Conservation (phyloP, 768 basidiomycete genomes). For the Vararia minispora region DNA sequence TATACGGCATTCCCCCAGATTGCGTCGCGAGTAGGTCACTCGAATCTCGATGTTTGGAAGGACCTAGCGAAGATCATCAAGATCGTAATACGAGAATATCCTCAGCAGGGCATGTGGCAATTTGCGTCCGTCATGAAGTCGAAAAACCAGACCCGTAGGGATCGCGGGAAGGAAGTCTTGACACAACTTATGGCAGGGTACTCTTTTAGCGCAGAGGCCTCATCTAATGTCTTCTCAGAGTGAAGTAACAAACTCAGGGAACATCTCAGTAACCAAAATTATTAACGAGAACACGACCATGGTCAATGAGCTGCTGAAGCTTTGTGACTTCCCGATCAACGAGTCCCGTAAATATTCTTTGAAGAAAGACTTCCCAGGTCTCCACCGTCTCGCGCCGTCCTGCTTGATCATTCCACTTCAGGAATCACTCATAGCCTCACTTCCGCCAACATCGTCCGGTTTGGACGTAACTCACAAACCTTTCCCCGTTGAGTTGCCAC, state of each 20-base stretch:
- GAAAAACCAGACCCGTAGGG: conserved; percentile 46
- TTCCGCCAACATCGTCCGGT: conserved; percentile 60
- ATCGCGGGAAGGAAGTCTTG: conserved; percentile 49
- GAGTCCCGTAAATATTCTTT: conserved; percentile 31
- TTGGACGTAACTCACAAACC: conserved; percentile 60
- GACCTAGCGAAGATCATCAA: conserved; percentile 57
- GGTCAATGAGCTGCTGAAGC: conserved; percentile 55
- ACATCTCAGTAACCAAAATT: too few relatives aligned
- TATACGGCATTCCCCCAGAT: conserved; percentile 94
- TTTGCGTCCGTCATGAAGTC: conserved; percentile 86
- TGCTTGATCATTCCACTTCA: conserved; percentile 83
- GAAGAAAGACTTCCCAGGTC: conserved; percentile 41
- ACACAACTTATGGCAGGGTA: conserved; percentile 43
- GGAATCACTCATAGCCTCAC: conserved; percentile 77
- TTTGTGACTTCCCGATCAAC: conserved; percentile 47
- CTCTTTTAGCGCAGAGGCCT: too few relatives aligned
- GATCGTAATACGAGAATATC: conserved; percentile 69
- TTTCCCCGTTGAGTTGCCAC: conserved; percentile 67
- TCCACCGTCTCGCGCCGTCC: conserved; percentile 48
- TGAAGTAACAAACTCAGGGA: conserved; percentile 31
- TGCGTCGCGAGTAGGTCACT: conserved; percentile 83
- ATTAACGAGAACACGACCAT: conserved; percentile 46
- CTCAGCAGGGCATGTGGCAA: conserved; percentile 88
- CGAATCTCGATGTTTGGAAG: conserved; percentile 45
- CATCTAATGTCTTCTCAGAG: too few relatives aligned